Base-by-base conservation (phyloP, 2,329 filamentous ascomycete species). In the Penicillium sp. region DNA sequence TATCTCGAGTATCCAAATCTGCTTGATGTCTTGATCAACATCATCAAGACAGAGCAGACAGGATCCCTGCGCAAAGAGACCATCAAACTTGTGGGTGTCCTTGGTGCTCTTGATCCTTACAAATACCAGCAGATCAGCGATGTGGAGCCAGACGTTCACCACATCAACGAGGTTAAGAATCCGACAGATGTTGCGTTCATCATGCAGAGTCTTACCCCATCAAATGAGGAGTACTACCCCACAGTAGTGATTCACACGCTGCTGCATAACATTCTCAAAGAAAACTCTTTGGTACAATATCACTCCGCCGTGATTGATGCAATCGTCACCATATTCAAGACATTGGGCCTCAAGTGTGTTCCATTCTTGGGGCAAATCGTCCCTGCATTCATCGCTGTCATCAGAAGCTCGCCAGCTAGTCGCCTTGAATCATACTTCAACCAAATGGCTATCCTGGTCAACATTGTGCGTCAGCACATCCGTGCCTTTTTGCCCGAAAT, bases 301-400 rank as follows among this genome's bases (percentile, higher is more conserved):
- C 94, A 98, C 62, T 91, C 90, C 4, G 83, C 86, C 9, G 91
- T 97, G 11, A 93, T 98, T 44, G 93, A 97, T 66, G 93, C 93
- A 4, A 94, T 98, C 60, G 97, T 98, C 84, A 95, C 89, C 59
- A 98, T 98, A 50, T 98, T 98, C 72, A 88, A 93, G 59, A 98
- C 94, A 0, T 79, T 98, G 51, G 93, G 93, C 2, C 74, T 98
- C 59, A 95, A 97, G 66, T 98, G 93, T 66, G 91, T 98, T 7
- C 87, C 89, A 0, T 98, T 97, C 68, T 80, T 98, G 1, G 86
- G 88, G 51, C 86, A 93, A 51, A 96, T 98, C 52, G 88, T 98
- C 29, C 93, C 94, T 0, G 93, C 90, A 0, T 98, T 98, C 63
- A 78, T 98, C 37, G 78, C 82, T 12, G 91, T 98, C 47, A 95